phyloP scores from a whole-genome alignment of 495 filamentous ascomycete species.

The Neurospora sp. region DNA sequence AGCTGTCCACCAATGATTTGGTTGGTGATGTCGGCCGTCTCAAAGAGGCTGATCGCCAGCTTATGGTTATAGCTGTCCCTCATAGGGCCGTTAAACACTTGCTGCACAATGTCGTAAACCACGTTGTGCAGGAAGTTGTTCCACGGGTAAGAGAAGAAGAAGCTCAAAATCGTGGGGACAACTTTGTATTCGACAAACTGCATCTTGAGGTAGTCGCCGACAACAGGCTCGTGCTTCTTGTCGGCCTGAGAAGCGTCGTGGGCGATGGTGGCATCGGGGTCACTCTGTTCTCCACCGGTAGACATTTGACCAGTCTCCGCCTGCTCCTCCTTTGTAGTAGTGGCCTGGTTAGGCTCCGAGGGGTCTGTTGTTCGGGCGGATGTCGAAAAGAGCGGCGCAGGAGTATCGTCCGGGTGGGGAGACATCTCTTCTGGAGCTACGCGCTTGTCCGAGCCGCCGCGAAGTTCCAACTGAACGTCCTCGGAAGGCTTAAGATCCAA shows the following conservation, averaged over 20 bases:
- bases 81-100: constrained; percentile 98
- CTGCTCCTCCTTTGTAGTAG: not conserved
- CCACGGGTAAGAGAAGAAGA: constrained; percentile 99
- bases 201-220: constrained; percentile 95
- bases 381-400: constrained; percentile 52
- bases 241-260: constrained; percentile 1
- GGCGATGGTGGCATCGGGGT: constrained; percentile 4
- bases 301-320: constrained; percentile 11
- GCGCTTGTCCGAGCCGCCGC: not conserved
- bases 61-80: constrained; percentile 87
- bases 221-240: constrained; percentile 53
- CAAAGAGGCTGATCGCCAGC: constrained; percentile 88
- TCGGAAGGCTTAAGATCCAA: not conserved
- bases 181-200: constrained; percentile 91
- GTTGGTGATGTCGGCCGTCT: constrained; percentile 78
- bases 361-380: not conserved
- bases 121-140: constrained; percentile 99
- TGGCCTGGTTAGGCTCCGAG: not conserved
- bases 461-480: not conserved
- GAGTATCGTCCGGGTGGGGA: constrained; percentile 55
- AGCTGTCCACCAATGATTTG: constrained; percentile 85
- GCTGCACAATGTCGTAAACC: constrained; percentile 97
- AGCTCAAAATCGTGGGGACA: constrained; percentile 92
- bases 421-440: constrained; percentile 21
- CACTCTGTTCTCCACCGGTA: constrained; percentile 7